Evolutionary conservation across 345 rosid genomes (phyloP), one percentile per base, ranked within the genome.

Genomic region (Heritiera littoralis): DNA sequence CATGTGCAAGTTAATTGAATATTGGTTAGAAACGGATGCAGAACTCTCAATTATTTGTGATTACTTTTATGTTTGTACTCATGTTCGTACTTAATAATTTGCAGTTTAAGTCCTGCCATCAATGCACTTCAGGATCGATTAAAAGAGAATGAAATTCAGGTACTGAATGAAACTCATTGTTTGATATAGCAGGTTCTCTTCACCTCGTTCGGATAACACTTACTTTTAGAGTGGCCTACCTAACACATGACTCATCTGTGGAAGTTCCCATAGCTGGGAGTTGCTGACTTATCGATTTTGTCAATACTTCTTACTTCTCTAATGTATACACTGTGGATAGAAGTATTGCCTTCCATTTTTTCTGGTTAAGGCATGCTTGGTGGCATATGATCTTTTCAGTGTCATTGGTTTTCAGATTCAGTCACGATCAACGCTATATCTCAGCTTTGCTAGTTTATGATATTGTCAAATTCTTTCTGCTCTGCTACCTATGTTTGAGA

Each of bases 61-160:
- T 80, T 63, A 55, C 51, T 4, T 32, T 60, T 68, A 66, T 67
- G 9, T 76, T 63, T 60, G 30, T 83, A 71, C 77, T 80, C 72
- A 71, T 58, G 49, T 67, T 78, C 48, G 28, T 76, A 80, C 79
- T 81, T 80, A 56, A 32, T 52, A 43, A 30, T 74, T 40, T 81
- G 76, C 91, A 94, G 98, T 87, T 87, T 96, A 87, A 94, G 94
- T 87, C 99, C 99, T 23, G 97, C 99, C 74, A 89, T 96, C 65
- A 87, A 65, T 71, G 90, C 92, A 63, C 99, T 96, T 81, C 93
- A 96, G 75, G 99, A 90, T 74, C 90, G 92, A 80, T 75, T 92
- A 88, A 90, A 81, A 76, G 99, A 96, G 87, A 96, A 94, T 76
- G 95, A 92, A 81, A 85, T 92, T 74, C 94, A 91, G 92, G 99